phyloP scores from a whole-genome alignment of 495 filamentous ascomycete species.

The Ramalina peruviana region DNA sequence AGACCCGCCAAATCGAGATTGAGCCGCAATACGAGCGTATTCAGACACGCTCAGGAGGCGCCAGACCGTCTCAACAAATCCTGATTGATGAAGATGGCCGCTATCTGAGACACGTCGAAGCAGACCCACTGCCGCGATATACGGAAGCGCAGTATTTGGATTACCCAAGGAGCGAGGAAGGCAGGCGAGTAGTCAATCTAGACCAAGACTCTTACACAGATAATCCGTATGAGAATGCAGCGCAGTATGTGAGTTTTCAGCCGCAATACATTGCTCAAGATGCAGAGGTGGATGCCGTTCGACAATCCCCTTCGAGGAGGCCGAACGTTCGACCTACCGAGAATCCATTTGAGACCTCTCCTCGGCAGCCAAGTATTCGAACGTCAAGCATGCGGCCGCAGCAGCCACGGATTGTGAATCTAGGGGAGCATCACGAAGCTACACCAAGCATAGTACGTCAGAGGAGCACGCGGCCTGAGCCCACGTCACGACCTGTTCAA shows the following conservation, averaged over 20 bases:
- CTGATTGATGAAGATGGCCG: slow-evolving; percentile 30
- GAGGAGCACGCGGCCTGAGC: slow-evolving; percentile 28
- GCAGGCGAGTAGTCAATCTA: slow-evolving; percentile 16
- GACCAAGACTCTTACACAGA: slow-evolving; percentile 4
- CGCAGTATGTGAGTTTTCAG: slow-evolving; percentile 31
- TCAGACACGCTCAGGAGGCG: slow-evolving; percentile 24
- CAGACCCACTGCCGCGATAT: slow-evolving; percentile 16
- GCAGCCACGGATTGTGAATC: slow-evolving; percentile 13
- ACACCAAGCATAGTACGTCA: slow-evolving; percentile 16
- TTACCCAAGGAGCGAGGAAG: slow-evolving; percentile 24
- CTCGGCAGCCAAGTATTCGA: slow-evolving; percentile 31
- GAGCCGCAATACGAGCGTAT: slow-evolving; percentile 28
- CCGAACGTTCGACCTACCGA: slow-evolving; percentile 43
- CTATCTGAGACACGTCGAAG: slow-evolving; percentile 31
- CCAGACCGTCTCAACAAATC: slow-evolving; percentile 27
- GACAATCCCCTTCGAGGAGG: slow-evolving; percentile 41
- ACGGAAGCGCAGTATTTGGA: slow-evolving; percentile 31
- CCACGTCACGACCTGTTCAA: neutral
- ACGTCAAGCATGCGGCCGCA: slow-evolving; percentile 39
- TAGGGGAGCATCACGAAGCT: slow-evolving; percentile 10
- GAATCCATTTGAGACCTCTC: slow-evolving; percentile 37
- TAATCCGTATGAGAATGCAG: slow-evolving; percentile 18
- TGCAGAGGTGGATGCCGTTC: slow-evolving; percentile 31
- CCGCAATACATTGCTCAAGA: slow-evolving; percentile 24
- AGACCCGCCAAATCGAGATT: slow-evolving; percentile 33